phyloP scores from a whole-genome alignment of 2,329 filamentous ascomycete species.

The Ceratocystis diversiconidia region DNA sequence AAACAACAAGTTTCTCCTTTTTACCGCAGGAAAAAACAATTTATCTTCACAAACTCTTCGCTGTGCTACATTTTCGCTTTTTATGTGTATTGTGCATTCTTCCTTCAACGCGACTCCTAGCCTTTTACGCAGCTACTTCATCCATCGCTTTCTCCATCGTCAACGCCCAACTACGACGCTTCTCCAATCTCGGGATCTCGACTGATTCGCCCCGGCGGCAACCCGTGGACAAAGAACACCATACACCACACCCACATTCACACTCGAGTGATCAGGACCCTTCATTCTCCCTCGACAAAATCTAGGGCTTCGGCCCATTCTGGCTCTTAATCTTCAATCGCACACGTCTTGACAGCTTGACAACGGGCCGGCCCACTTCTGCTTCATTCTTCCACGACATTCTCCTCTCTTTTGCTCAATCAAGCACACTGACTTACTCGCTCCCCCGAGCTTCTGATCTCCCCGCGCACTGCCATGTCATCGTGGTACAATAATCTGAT shows the following conservation, averaged over 20 bases:
- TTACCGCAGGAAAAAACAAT: background rate
- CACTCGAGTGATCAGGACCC: background rate
- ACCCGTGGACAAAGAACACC: background rate
- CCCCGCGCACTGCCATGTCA: slow-evolving; percentile 38
- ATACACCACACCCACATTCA: background rate
- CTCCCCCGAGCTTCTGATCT: background rate
- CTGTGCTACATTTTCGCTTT: background rate
- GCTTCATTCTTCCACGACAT: background rate
- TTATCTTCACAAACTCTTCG: background rate
- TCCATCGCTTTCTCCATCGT: background rate
- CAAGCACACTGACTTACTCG: background rate
- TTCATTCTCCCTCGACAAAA: background rate
- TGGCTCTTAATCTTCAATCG: too few relatives aligned
- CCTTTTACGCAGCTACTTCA: background rate
- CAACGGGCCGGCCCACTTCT: background rate
- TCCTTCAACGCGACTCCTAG: background rate
- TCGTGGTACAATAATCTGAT: slow-evolving; percentile 69
- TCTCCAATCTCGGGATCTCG: background rate
- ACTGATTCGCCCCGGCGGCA: slow-evolving; percentile 1
- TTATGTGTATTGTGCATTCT: background rate
- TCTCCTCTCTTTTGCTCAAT: background rate
- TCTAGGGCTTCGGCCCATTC: slow-evolving; percentile 6
- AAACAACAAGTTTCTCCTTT: background rate
- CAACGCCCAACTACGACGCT: background rate
- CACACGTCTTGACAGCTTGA: background rate